Percentiles rank a stretch among this genome's conserved stretches.
Conservation (phyloP, 257 asterid genomes). For the Salvia splendens region DNA sequence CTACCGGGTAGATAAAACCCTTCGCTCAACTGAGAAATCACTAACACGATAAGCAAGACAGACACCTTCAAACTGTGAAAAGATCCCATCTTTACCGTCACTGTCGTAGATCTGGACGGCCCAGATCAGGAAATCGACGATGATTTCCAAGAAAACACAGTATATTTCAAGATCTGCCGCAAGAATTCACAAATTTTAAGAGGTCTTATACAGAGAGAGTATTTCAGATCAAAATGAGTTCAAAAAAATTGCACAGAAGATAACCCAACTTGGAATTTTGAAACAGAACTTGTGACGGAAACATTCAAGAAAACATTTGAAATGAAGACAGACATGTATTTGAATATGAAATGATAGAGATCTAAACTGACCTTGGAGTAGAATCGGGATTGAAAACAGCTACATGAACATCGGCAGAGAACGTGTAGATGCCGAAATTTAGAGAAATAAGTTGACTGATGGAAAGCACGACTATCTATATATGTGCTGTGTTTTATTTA, state of each 20-base stretch:
- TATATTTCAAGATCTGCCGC: constrained; percentile 40
- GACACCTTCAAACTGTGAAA: constrained; percentile 53
- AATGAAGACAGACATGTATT: neutral
- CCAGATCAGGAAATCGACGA: constrained; percentile 46
- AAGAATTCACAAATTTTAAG: constrained; percentile 22
- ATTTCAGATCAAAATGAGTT: constrained; percentile 29
- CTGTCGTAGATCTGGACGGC: constrained; percentile 57
- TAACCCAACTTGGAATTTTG: constrained; percentile 1
- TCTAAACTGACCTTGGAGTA: constrained; percentile 32
- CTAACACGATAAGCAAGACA: constrained; percentile 48
- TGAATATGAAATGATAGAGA: constrained; percentile 11
- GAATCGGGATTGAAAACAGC: constrained; percentile 15
- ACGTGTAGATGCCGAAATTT: constrained; percentile 33
- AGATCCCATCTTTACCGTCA: constrained; percentile 51
- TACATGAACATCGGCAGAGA: constrained; percentile 28
- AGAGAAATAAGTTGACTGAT: constrained; percentile 5
- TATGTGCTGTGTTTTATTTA: neutral
- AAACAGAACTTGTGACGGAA: constrained; percentile 24
- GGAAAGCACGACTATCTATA: constrained; percentile 24
- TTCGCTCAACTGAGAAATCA: constrained; percentile 45
- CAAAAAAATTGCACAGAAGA: neutral
- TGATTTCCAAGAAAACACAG: constrained; percentile 21
- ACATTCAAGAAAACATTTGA: constrained; percentile 9
- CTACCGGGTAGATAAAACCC: constrained; percentile 89
- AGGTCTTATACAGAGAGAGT: neutral